Evolutionary conservation across 176 grass and related monocot genomes (phyloP), one percentile per base, ranked within the genome.

Genomic region (Carex scoparia): DNA sequence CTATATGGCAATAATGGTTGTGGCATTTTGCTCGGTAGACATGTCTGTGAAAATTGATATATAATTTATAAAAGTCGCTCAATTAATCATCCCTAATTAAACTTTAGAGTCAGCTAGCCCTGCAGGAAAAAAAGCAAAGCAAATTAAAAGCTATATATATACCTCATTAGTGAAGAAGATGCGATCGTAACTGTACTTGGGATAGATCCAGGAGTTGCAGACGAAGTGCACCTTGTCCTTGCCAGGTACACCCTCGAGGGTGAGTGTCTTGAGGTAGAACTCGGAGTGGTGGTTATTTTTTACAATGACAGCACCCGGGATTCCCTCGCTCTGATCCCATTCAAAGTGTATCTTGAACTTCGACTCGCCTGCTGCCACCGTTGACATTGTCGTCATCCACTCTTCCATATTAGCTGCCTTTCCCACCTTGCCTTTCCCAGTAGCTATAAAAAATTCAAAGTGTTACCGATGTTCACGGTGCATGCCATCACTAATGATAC

Each of bases 131-230:
- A 40, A 4, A 4, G 37, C 37, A 38, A 38, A 38, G 37, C 37
- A 38, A 38, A 38, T 38, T 4, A 38, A 38, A 38, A 38, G 37
- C 23, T 23, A 23, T 23, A 23, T 23, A 23, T 23, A 2, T 38
- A 38, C 95, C 51, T 92, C 88, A 54, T 98, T 93, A 7, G 93
- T 79, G 80, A 98, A 98, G 88, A 98, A 94, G 88, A 98, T 55
- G 7, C 95, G 93, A 27, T 98, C 78, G 12, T 88, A 83, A 13
- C 23, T 0, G 81, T 85, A 87, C 23, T 84, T 61, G 0, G 89
- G 93, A 57, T 89, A 92, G 74, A 98, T 62, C 95, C 95, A 98
- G 0, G 95, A 98, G 80, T 98, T 98, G 89, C 93, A 92, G 73
- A 93, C 76, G 83, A 98, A 98, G 84, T 92, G 89, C 44, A 98